Percentiles rank a stretch among this genome's conserved stretches.
Evolutionary conservation across 371 early-diverging fungal genomes (phyloP).

Genomic region (Rhizomucor miehei): DNA sequence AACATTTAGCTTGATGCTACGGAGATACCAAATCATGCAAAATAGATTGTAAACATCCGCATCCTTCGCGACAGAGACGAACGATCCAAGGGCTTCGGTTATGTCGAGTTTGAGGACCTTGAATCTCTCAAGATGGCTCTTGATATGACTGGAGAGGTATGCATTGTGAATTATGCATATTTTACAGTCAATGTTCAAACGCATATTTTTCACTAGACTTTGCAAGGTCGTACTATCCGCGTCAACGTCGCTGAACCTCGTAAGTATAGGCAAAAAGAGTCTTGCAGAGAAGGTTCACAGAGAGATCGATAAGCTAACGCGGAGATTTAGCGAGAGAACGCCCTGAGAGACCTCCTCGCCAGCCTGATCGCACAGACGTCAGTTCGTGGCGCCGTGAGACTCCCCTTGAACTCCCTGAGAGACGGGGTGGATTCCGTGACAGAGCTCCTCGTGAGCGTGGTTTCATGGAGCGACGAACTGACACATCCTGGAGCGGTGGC

Average conservation of each 20-base stretch:
- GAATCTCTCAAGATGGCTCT: slow-evolving; percentile 82
- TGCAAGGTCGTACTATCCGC: slow-evolving; percentile 72
- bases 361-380: slow-evolving; percentile 48
- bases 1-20: too few relatives aligned
- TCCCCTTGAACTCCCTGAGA: slow-evolving; percentile 39
- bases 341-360: slow-evolving; percentile 28
- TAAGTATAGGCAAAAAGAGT: slow-evolving; percentile 36
- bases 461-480: slow-evolving; percentile 44
- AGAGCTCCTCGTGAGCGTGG: slow-evolving; percentile 29
- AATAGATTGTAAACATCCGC: slow-evolving; percentile 63
- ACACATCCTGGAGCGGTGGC: slow-evolving; percentile 56
- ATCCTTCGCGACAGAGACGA: slow-evolving; percentile 74
- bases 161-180: background rate
- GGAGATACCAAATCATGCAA: too few relatives aligned
- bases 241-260: slow-evolving; percentile 87
- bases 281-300: background rate
- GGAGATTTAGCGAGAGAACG: slow-evolving; percentile 30
- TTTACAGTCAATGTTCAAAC: background rate
- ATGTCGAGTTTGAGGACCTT: slow-evolving; percentile 86
- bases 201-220: slow-evolving; percentile 10
- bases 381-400: slow-evolving; percentile 50
- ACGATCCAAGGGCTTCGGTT: slow-evolving; percentile 89
- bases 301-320: background rate
- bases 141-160: slow-evolving; percentile 57
- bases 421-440: slow-evolving; percentile 34